Evolutionary conservation across 192 early-diverging fungal species (phyloP).

Genomic region (Coemansia sp.): DNA sequence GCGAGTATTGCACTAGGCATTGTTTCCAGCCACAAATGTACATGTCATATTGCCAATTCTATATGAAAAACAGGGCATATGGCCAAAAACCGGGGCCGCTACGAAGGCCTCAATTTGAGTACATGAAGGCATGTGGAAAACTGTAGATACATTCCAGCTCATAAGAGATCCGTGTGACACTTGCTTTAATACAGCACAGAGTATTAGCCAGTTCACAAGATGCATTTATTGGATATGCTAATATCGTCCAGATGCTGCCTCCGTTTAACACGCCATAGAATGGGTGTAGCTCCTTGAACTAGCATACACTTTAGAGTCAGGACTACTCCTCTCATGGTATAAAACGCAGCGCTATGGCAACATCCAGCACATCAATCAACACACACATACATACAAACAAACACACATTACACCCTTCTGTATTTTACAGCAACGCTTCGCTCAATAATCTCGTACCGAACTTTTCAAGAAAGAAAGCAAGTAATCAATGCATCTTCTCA

Average conservation of each 20-base stretch:
- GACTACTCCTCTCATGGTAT: too few species aligned
- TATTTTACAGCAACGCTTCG: neutral
- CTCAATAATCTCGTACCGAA: neutral
- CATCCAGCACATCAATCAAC: neutral
- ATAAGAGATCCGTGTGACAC: slow-evolving; percentile 6
- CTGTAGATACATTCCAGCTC: neutral
- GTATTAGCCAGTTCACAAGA: slow-evolving; percentile 12
- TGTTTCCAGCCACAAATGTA: neutral
- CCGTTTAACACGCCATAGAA: neutral
- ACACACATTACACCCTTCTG: neutral
- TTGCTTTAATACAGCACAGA: slow-evolving; percentile 9
- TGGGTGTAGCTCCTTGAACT: neutral
- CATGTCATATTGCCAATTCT: slow-evolving; percentile 4
- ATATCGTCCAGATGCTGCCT: neutral
- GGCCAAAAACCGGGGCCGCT: neutral
- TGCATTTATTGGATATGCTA: slow-evolving; percentile 13
- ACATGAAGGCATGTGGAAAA: neutral
- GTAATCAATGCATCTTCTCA: neutral
- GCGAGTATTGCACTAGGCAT: too few species aligned
- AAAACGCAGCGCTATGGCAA: neutral
- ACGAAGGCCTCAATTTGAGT: neutral
- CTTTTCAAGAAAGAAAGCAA: neutral
- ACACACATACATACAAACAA: neutral
- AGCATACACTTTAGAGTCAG: neutral
- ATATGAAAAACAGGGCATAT: neutral